phyloP scores from a whole-genome alignment of 2,329 filamentous ascomycete genomes.

The Aspergillus brunneoviolaceus region DNA sequence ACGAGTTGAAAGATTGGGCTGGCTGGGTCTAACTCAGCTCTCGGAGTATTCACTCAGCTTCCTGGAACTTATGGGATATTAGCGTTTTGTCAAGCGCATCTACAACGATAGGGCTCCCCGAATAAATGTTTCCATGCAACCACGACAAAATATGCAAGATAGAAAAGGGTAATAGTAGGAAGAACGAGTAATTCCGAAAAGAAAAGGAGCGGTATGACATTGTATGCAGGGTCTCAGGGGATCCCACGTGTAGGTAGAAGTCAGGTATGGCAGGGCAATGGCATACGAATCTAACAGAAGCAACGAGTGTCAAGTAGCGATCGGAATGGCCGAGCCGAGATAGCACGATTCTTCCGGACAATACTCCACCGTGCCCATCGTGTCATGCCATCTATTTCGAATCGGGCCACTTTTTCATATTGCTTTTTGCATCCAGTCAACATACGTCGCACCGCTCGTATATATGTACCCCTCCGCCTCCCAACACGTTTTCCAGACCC shows the following conservation, averaged over 20 bases:
- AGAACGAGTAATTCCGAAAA: too few species aligned
- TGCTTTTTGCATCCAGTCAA: background rate
- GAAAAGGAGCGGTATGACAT: background rate
- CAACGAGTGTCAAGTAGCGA: too few species aligned
- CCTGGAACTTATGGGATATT: too few species aligned
- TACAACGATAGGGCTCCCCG: too few species aligned
- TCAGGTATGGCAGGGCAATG: background rate
- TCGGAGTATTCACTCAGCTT: background rate
- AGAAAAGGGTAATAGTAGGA: too few species aligned
- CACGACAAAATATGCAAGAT: too few species aligned
- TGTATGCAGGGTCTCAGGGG: background rate
- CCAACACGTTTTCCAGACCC: too few species aligned
- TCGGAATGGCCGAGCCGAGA: too few species aligned
- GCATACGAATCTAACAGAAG: background rate
- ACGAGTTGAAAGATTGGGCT: background rate
- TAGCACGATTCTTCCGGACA: too few species aligned
- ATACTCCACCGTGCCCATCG: too few species aligned
- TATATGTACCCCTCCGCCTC: background rate
- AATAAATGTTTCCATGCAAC: too few species aligned
- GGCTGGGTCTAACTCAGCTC: background rate
- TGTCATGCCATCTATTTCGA: background rate
- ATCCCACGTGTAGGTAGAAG: background rate
- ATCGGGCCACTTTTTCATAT: background rate
- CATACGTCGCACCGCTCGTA: background rate
- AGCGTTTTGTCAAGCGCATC: too few species aligned